Base-by-base conservation (phyloP, 306 rosid species). In the Fragaria nilgerrensis region DNA sequence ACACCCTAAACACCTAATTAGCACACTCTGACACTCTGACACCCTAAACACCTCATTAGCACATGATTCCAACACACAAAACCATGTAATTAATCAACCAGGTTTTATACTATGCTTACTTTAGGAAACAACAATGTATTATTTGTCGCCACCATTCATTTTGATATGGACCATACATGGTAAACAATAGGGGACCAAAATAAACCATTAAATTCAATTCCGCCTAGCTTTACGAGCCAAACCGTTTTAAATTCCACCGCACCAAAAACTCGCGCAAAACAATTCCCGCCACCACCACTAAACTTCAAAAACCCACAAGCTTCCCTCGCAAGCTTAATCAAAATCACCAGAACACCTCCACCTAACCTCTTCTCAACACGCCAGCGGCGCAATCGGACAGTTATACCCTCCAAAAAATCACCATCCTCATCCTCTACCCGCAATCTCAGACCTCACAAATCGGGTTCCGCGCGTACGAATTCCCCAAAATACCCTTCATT, bases 301-400 rank as follows among this genome's bases (percentile, higher is more conserved):
- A 41, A 68, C 19, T 34, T 67, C n/a, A 9, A 11, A 41, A 50
- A 79, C 32, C 20, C 44, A 69, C 63, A 80, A 36, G 75, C 78
- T 82, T 82, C 83, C 87, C 85, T 47, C 81, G 64, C 81, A 81
- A 75, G 73, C 82, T 64, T 5, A 58, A 58, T 15, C 7, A 5
- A 7, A 19, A 36, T 53, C 39, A 16, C 79, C 43, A 67, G 23
- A 23, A 47, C 29, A 49, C 48, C 82, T 58, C 8, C 41, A 19
- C 25, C 5, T 14, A 47, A 47, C 52, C 52, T 11, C 47, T 43
- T 0, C 0, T 43, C 47, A 9, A 2, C 1, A 45, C 15, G 49
- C 49, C 49, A 45, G 49, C 49, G 49, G 16, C 15, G 49, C 49
- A 45, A 12, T 11, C 49, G 2, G 49, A 45, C 49, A 11, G 16